Evolutionary conservation across 1,139 yeast genomes (phyloP), one percentile per base, ranked within the genome.

Genomic region (Arxiozyma slooffiae): DNA sequence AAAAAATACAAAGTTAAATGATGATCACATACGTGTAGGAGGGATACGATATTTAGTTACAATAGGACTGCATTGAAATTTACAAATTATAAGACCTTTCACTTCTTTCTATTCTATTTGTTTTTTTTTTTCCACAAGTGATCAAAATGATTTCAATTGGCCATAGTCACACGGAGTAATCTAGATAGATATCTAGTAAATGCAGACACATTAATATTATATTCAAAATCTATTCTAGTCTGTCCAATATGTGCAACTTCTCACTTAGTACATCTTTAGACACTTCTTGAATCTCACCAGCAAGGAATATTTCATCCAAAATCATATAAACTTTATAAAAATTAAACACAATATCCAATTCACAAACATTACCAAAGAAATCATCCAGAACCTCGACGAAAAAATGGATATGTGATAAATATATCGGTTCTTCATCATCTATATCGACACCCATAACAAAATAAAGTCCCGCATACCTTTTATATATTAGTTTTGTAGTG

Each of bases 291-390:
- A 85, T 71, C 63, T 86, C 94, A 9, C 95, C 95, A 9, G 87
- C 90, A 48, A 83, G 65, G 63, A 80, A 84, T 61, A 86, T 74
- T 63, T 85, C 94, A 64, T 86, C 95, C 54, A 86, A 64, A 14
- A 85, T 80, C 55, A 74, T 72, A 64, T 85, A 83, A 24, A 84
- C 77, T 64, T 82, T 84, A 69, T 81, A 80, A 66, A 86, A 86
- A 65, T 85, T 85, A 69, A 85, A 86, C 22, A 87, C 89, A 52
- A 87, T 76, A 66, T 92, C 98, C 59, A 92, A 75, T 69, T 92
- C 98, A 70, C 97, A 90, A n/a, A 92, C 98, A 61, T 84, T 89
- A 48, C 79, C 78, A 62, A 92, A 92, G 66, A 85, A 88, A 7
- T 82, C 75, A 65, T 92, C 98, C 53, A 92, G 71, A 11, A 89